A percentile compares a stretch with the other conserved stretches of the same genome.
phyloP scores from a whole-genome alignment of 2,329 filamentous ascomycete species.

The Calonectria pauciramosa region DNA sequence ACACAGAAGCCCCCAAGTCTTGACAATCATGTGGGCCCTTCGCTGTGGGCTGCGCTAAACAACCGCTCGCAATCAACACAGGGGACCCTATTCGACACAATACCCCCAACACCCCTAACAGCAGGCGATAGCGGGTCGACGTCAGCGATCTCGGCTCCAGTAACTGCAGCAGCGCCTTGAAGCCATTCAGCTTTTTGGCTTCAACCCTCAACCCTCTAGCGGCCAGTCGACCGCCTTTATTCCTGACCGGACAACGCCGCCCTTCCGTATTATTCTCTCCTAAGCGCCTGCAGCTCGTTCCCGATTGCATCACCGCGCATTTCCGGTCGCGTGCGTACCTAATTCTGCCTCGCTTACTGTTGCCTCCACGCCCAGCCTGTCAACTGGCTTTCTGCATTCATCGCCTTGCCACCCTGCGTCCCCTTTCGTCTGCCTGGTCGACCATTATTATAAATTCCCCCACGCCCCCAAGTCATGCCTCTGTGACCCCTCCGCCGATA shows the following conservation, averaged over 20 bases:
- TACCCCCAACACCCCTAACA: background rate
- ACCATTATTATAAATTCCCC: slow-evolving; percentile 12
- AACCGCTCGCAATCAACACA: slow-evolving; percentile 11
- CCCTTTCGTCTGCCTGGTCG: slow-evolving; percentile 11
- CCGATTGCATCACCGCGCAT: background rate
- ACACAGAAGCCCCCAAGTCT: background rate
- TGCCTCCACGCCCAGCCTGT: slow-evolving; percentile 7
- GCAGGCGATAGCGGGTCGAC: background rate
- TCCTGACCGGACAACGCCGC: slow-evolving; percentile 2
- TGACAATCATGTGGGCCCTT: slow-evolving; percentile 4
- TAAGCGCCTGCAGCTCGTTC: background rate
- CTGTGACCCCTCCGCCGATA: slow-evolving; percentile 26
- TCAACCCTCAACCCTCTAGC: background rate
- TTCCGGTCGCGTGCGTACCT: background rate
- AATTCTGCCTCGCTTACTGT: slow-evolving; percentile 12
- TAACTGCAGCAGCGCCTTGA: background rate
- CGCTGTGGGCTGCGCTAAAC: background rate
- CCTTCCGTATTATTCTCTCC: background rate
- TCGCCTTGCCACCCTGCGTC: slow-evolving; percentile 5
- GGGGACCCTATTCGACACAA: background rate
- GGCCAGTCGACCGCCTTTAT: background rate
- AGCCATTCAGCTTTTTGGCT: slow-evolving; percentile 13
- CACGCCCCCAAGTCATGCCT: slow-evolving; percentile 32
- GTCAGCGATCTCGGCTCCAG: slow-evolving; percentile 9
- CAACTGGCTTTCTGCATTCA: slow-evolving; percentile 4